Conservation (phyloP, 352 stramenopile genomes). For the Phytophthora cryptogea region DNA sequence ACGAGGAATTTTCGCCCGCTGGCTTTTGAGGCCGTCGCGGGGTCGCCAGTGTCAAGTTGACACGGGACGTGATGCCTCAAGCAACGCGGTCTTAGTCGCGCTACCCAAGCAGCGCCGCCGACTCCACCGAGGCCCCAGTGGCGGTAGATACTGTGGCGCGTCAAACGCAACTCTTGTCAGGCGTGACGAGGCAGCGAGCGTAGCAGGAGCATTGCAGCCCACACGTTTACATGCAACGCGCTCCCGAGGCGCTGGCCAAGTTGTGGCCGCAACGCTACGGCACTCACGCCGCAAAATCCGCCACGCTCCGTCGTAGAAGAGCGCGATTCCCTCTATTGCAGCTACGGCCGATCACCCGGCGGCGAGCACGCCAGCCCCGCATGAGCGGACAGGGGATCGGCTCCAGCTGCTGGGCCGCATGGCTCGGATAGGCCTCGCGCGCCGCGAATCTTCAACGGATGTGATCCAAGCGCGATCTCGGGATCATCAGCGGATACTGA, state of each 20-base stretch:
- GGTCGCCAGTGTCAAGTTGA: constrained; percentile 15
- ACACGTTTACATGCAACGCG: constrained; percentile 2
- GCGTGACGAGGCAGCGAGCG: constrained; percentile 27
- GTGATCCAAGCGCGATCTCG: constrained; percentile 1
- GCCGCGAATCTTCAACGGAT: constrained; percentile 21
- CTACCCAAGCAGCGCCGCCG: constrained; percentile 2
- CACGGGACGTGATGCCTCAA: constrained; percentile 15
- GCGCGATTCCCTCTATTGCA: constrained; percentile 24
- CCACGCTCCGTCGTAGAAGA: constrained; percentile 31
- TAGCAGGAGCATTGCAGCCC: constrained; percentile 18
- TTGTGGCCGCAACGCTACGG: constrained; percentile 19
- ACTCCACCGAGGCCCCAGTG: too few species aligned
- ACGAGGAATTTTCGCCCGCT: constrained; percentile 37
- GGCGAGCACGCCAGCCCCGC: constrained; percentile 16
- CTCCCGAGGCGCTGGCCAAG: constrained; percentile 2
- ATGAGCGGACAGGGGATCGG: constrained; percentile 26
- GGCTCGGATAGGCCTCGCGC: constrained; percentile 4
- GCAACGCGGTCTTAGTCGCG: constrained; percentile 20
- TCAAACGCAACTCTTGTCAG: constrained; percentile 25
- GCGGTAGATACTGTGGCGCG: background rate
- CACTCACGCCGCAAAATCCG: constrained; percentile 26
- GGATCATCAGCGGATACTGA: constrained; percentile 9
- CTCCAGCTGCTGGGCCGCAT: constrained; percentile 13
- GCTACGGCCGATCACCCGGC: constrained; percentile 18
- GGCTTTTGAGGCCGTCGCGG: constrained; percentile 23